Evolutionary conservation across 192 early-diverging fungal species (phyloP).

Genomic region (Entomortierella lignicola): DNA sequence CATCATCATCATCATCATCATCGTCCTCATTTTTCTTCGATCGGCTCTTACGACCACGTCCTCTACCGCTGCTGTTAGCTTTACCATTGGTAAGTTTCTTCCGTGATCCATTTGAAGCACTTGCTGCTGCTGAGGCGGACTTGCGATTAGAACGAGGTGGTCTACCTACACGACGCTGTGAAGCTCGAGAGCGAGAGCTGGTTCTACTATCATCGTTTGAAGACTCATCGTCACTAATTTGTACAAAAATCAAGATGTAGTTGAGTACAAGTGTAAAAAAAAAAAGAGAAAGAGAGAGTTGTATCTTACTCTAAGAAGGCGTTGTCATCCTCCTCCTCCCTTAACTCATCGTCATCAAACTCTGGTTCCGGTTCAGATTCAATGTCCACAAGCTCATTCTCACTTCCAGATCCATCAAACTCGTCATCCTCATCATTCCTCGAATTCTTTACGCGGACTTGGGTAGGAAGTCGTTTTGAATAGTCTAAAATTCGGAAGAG

Average conservation of each 20-base stretch:
- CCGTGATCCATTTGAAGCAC: slow-evolving; percentile 15
- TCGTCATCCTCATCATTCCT: slow-evolving; percentile 47
- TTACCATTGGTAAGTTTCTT: slow-evolving; percentile 10
- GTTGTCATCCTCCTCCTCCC: slow-evolving; percentile 51
- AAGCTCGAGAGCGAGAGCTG: slow-evolving; percentile 24
- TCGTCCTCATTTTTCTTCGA: slow-evolving; percentile 12
- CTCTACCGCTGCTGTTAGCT: neutral
- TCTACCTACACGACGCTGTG: slow-evolving; percentile 2
- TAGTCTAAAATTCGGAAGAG: slow-evolving; percentile 36
- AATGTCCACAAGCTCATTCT: slow-evolving; percentile 35
- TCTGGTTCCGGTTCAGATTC: slow-evolving; percentile 48
- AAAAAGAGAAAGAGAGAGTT: neutral
- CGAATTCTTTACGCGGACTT: slow-evolving; percentile 23
- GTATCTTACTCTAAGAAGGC: slow-evolving; percentile 39
- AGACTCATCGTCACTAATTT: slow-evolving; percentile 13
- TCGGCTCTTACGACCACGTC: slow-evolving; percentile 19
- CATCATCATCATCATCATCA: slow-evolving; percentile 11
- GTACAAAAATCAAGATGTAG: too few relatives aligned
- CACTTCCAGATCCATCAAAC: slow-evolving; percentile 46
- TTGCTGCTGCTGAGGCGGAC: neutral
- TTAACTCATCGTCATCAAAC: slow-evolving; percentile 47
- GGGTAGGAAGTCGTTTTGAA: slow-evolving; percentile 31
- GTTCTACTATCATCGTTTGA: slow-evolving; percentile 35
- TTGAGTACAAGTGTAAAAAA: neutral
- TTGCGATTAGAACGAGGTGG: slow-evolving; percentile 13